Conservation (phyloP, 805 yeast genomes). For the Scheffersomyces coipomensis region DNA sequence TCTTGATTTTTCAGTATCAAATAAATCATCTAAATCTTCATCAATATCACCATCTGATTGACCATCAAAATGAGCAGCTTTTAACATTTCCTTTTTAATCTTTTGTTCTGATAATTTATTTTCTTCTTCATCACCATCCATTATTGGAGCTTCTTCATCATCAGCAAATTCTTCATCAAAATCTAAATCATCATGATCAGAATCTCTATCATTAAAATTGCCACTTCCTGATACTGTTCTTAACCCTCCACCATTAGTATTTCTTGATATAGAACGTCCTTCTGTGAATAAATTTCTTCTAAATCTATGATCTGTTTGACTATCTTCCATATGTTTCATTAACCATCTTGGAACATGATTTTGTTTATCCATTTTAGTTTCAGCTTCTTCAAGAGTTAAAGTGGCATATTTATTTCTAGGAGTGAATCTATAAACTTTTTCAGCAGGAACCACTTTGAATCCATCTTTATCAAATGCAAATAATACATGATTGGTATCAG, state of each 20-base stretch:
- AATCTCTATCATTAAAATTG: conserved; percentile 50
- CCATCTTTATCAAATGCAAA: conserved; percentile 84
- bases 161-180: conserved; percentile 97
- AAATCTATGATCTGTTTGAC: conserved; percentile 49
- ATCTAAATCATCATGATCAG: conserved; percentile 90
- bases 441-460: conserved; percentile 92
- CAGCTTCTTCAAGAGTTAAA: conserved; percentile 93
- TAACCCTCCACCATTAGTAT: conserved; percentile 18
- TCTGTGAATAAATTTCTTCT: conserved; percentile 19
- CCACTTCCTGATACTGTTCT: conserved; percentile 46
- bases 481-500: conserved; percentile 77
- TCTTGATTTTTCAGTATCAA: conserved; percentile 57
- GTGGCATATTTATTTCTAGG: conserved; percentile 93
- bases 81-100: conserved; percentile 79
- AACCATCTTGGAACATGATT: conserved; percentile 87
- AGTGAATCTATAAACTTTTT: conserved; percentile 89
- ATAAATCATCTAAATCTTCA: conserved; percentile 67
- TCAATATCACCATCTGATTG: conserved; percentile 58
- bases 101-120: conserved; percentile 83
- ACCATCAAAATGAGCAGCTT: conserved; percentile 74
- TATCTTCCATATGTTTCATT: conserved; percentile 80
- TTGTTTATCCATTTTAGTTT: conserved; percentile 84
- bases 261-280: conserved; percentile 1
- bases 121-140: conserved; percentile 96
- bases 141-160: conserved; percentile 97